Evolutionary conservation across 345 rosid species (phyloP).

Genomic region (Aquilaria malaccensis): DNA sequence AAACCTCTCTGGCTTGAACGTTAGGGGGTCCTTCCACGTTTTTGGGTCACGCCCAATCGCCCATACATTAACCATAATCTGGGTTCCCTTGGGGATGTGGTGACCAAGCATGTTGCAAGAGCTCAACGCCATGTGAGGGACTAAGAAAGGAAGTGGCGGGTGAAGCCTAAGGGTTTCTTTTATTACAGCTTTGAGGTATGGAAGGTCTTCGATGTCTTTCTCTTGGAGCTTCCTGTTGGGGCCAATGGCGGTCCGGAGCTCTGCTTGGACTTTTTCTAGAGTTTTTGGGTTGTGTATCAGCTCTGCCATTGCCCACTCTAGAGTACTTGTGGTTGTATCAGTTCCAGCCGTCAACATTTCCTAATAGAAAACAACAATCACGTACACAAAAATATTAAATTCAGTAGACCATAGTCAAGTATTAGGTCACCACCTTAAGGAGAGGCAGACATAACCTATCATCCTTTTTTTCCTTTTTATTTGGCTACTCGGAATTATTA

Average conservation of each 20-base stretch:
- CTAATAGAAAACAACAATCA: constrained; percentile 14
- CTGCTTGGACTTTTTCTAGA: constrained; percentile 43
- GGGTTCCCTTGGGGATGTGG: constrained; percentile 63
- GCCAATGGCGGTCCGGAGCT: constrained; percentile 34
- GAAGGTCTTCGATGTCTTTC: constrained; percentile 45
- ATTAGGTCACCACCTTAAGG: too few relatives aligned
- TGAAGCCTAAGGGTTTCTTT: constrained; percentile 75
- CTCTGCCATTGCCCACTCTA: constrained; percentile 91
- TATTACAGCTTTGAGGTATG: constrained; percentile 58
- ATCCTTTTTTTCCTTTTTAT: too few relatives aligned
- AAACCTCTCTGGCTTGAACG: constrained; percentile 68
- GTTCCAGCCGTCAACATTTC: constrained; percentile 88
- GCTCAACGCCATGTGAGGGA: constrained; percentile 77
- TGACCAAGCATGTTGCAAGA: constrained; percentile 49
- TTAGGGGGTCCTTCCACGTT: constrained; percentile 47
- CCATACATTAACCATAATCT: constrained; percentile 62
- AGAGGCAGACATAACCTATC: too few relatives aligned
- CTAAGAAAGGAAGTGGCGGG: constrained; percentile 71
- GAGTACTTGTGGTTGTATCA: constrained; percentile 78
- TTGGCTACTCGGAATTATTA: too few relatives aligned
- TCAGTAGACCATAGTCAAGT: too few relatives aligned
- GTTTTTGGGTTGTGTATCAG: constrained; percentile 46
- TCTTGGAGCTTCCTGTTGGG: constrained; percentile 41
- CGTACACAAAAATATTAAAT: too few relatives aligned
- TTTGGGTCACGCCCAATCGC: constrained; percentile 63